Percentiles rank a stretch among this genome's conserved stretches.
Evolutionary conservation across 306 rosid species (phyloP).

Genomic region (Prunus mongolica): DNA sequence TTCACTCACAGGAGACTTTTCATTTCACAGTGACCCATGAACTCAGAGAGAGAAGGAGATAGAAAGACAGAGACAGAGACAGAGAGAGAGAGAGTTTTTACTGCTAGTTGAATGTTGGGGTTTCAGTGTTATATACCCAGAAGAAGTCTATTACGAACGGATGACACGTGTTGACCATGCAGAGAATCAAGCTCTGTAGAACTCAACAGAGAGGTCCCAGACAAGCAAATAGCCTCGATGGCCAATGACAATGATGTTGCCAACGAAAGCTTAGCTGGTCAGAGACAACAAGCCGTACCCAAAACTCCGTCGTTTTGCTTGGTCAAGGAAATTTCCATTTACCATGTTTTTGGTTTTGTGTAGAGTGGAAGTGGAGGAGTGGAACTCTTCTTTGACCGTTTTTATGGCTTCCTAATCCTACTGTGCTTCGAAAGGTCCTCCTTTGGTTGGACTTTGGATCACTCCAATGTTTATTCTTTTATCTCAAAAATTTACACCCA

Average conservation of each 20-base stretch:
- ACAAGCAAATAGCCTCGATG: not conserved
- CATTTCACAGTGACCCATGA: slow-evolving; percentile 16
- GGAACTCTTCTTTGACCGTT: not conserved
- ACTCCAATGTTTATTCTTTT: not conserved
- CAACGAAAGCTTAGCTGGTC: slow-evolving; percentile 61
- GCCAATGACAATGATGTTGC: slow-evolving; percentile 49
- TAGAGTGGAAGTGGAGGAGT: not conserved
- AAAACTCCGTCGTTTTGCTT: slow-evolving; percentile 24
- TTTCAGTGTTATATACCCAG: not conserved
- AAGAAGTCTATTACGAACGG: not conserved
- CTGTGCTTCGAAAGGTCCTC: not conserved
- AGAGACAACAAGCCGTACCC: not conserved
- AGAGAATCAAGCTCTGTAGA: slow-evolving; percentile 15
- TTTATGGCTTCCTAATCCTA: not conserved
- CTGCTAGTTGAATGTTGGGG: slow-evolving; percentile 1
- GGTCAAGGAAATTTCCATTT: not conserved
- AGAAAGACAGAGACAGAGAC: not conserved
- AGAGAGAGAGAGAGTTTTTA: slow-evolving; percentile 1
- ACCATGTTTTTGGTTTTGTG: not conserved
- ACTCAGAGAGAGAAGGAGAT: not conserved
- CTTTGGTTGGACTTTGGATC: not conserved
- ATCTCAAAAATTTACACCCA: too few relatives aligned
- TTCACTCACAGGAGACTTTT: slow-evolving; percentile 37
- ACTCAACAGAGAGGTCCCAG: slow-evolving; percentile 4
- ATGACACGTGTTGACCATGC: slow-evolving; percentile 55